Evolutionary conservation across 768 basidiomycete species (phyloP), one percentile per base, ranked within the genome.

Genomic region (Rhizopogon vesiculosus): DNA sequence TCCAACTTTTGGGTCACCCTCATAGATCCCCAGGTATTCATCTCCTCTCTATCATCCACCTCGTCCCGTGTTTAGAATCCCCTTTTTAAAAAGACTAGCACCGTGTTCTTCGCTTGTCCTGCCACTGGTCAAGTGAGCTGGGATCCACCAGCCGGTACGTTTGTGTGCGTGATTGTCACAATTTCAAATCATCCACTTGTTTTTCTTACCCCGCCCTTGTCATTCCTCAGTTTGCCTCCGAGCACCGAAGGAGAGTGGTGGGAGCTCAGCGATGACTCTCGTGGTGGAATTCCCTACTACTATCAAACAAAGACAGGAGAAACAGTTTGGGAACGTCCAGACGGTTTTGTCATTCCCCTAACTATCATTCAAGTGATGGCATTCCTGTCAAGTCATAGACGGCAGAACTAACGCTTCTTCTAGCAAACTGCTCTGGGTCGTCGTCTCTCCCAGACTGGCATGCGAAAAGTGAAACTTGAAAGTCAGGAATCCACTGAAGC

Each of bases 1-100:
- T 83, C 88, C 28, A 87, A 93, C 69, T 96, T 97, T 67, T 97
- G 94, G 94, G 91, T 96, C 7, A 95, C 94, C 6, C 78, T 96
- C 51, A 81, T 89, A 46, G 93, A 97, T 77, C 94, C 94, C 28
- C 84, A 90, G 79, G 93, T 90, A 67, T 61, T 55, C 52, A 51
- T 54, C 13, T 51, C 43, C 41, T 63, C 40, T 39, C n/a, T 31
- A 35, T 50, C 35, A 54, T 58, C 41, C 51, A 43, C 55, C 49
- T 56, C 51, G 51, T 38, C 35, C 56, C 56, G 44, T 45, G 60
- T 42, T 57, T 33, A 50, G 40, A 19, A 28, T 33, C 43, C 31
- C 43, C 46, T 35, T 56, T 42, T 41, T 35, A 55, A 55, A 39
- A 62, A 83, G 81, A 80, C 78, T 40, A 78, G 77, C 66, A 78